phyloP scores from a whole-genome alignment of 1,139 yeast genomes.

The Suhomyces bolitotheri region DNA sequence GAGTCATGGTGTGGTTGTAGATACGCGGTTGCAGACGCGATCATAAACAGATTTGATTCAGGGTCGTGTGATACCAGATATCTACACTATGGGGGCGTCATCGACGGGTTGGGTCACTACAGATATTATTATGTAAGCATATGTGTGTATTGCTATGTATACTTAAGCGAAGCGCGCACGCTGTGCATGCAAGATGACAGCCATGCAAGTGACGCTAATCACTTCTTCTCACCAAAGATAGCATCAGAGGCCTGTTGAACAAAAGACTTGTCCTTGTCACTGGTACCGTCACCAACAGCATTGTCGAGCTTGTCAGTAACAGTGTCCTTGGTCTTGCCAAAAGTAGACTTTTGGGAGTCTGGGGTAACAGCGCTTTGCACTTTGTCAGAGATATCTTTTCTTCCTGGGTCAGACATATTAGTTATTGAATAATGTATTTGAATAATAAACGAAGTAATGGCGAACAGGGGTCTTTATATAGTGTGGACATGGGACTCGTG shows the following conservation, averaged over 20 bases:
- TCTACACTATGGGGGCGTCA: too few species aligned
- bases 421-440: conserved; percentile 7
- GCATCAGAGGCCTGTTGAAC: conserved; percentile 67
- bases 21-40: not conserved
- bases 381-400: conserved; percentile 75
- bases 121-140: too few species aligned
- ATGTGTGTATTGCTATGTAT: too few species aligned
- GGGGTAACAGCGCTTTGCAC: conserved; percentile 69
- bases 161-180: too few species aligned
- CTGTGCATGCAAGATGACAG: too few species aligned
- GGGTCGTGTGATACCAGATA: too few species aligned
- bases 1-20: conserved; percentile 8
- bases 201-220: too few species aligned
- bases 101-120: too few species aligned
- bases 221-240: conserved; percentile 15
- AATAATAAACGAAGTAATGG: not conserved
- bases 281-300: conserved; percentile 57
- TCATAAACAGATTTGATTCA: too few species aligned
- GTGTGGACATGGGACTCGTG: not conserved
- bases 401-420: conserved; percentile 70
- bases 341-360: conserved; percentile 63
- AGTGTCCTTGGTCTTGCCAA: conserved; percentile 69
- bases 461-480: conserved; percentile 6
- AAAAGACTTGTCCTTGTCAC: conserved; percentile 66
- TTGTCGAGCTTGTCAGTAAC: conserved; percentile 68